phyloP scores from a whole-genome alignment of 306 rosid species.

The Fragaria ananassa region DNA sequence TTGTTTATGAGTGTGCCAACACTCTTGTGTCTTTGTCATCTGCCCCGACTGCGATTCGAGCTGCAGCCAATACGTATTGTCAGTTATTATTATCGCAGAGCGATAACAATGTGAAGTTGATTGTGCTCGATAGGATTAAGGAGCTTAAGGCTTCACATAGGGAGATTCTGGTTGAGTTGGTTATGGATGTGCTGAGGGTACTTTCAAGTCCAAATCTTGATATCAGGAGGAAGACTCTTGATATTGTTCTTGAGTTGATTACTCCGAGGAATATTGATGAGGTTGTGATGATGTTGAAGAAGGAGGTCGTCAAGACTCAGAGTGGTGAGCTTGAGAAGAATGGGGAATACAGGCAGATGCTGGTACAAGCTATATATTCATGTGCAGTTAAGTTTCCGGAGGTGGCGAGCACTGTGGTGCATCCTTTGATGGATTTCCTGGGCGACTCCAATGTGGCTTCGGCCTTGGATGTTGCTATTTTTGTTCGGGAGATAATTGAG shows the following conservation, averaged over 20 bases:
- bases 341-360: constrained; percentile 92
- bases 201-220: constrained; percentile 77
- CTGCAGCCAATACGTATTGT: constrained; percentile 76
- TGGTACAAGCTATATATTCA: constrained; percentile 89
- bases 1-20: constrained; percentile 82
- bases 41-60: constrained; percentile 88
- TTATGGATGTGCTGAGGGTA: constrained; percentile 93
- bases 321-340: constrained; percentile 94
- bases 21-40: constrained; percentile 87
- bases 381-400: constrained; percentile 97
- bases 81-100: constrained; percentile 87
- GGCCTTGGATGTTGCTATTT: constrained; percentile 83
- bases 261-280: constrained; percentile 80
- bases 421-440: constrained; percentile 95
- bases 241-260: constrained; percentile 78
- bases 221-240: constrained; percentile 87
- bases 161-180: constrained; percentile 86
- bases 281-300: constrained; percentile 92
- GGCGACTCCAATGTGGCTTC: constrained; percentile 89
- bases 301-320: constrained; percentile 92
- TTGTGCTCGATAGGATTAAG: constrained; percentile 76
- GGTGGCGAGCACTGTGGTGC: constrained; percentile 96
- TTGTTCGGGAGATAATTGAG: constrained; percentile 91
- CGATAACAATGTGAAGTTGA: constrained; percentile 90
- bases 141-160: constrained; percentile 71